Evolutionary conservation across 768 basidiomycete genomes (phyloP).

Genomic region (Candolleomyces efflorescens): DNA sequence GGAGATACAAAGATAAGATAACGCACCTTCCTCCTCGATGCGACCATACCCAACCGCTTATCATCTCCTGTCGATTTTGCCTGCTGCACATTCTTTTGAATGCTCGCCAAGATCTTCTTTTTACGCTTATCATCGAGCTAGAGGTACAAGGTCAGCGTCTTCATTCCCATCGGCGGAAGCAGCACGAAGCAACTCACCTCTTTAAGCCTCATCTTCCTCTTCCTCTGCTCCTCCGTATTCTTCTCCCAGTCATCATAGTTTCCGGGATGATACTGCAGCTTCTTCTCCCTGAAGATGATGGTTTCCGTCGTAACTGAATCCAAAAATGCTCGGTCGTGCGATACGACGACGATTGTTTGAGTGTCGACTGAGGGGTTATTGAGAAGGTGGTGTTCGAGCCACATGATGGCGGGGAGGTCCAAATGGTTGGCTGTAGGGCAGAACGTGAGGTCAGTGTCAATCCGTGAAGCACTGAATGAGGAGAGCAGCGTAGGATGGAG

Average conservation of each 20-base stretch:
- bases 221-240: slow-evolving; percentile 40
- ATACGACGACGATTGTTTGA: slow-evolving; percentile 57
- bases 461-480: neutral
- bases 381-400: slow-evolving; percentile 49
- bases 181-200: slow-evolving; percentile 20
- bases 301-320: slow-evolving; percentile 57
- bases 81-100: slow-evolving; percentile 43
- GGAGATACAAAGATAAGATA: neutral
- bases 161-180: neutral
- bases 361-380: slow-evolving; percentile 24
- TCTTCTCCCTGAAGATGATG: slow-evolving; percentile 52
- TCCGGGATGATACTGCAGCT: slow-evolving; percentile 53
- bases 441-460: neutral
- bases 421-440: slow-evolving; percentile 36
- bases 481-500: no score
- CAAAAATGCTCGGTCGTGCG: slow-evolving; percentile 64
- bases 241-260: slow-evolving; percentile 48
- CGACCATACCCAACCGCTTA: slow-evolving; percentile 48
- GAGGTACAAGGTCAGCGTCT: no score
- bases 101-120: slow-evolving; percentile 48
- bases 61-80: slow-evolving; percentile 61
- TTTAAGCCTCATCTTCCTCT: slow-evolving; percentile 40
- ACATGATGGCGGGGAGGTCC: slow-evolving; percentile 50
- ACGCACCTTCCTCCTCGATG: slow-evolving; percentile 47
- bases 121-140: slow-evolving; percentile 31